These are phyloP conservation scores for Pichia terricola DNA, from an alignment of 1,139 yeast species.

Conservation along the genomic window DNA sequence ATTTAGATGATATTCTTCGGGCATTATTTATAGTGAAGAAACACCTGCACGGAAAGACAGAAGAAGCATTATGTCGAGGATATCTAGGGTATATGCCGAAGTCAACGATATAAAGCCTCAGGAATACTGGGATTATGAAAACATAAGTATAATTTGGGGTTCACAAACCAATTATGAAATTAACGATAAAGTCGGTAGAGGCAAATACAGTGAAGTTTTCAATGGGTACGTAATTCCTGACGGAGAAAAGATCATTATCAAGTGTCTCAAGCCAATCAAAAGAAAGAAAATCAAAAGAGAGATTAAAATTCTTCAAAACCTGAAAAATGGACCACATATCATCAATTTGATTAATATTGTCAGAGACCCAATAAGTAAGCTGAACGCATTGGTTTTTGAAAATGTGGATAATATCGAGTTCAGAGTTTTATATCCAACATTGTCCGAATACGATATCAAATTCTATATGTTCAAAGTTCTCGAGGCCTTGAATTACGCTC, in stretches of 20 bases:
- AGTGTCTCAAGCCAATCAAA: conserved; percentile 72
- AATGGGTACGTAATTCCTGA: conserved; percentile 36
- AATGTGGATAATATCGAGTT: conserved; percentile 64
- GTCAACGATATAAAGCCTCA: conserved; percentile 54
- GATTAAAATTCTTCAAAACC: conserved; percentile 63
- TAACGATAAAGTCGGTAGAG: conserved; percentile 63
- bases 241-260: conserved; percentile 47
- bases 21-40: too few relatives aligned
- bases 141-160: conserved; percentile 63
- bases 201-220: conserved; percentile 74
- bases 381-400: conserved; percentile 70
- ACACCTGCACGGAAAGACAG: too few relatives aligned
- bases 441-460: conserved; percentile 53
- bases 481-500: conserved; percentile 65
- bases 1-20: too few relatives aligned
- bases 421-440: conserved; percentile 59
- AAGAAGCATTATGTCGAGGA: neutral
- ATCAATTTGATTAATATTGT: conserved; percentile 64
- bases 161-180: conserved; percentile 60
- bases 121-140: conserved; percentile 77
- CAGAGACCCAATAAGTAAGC: conserved; percentile 62
- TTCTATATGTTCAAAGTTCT: conserved; percentile 62
- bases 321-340: conserved; percentile 68
- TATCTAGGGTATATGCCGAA: conserved; percentile 55
- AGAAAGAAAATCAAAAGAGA: conserved; percentile 73